These are phyloP conservation scores for Zasmidium citrigriseum DNA, from an alignment of 2,329 filamentous ascomycete genomes.

Conservation along the genomic window DNA sequence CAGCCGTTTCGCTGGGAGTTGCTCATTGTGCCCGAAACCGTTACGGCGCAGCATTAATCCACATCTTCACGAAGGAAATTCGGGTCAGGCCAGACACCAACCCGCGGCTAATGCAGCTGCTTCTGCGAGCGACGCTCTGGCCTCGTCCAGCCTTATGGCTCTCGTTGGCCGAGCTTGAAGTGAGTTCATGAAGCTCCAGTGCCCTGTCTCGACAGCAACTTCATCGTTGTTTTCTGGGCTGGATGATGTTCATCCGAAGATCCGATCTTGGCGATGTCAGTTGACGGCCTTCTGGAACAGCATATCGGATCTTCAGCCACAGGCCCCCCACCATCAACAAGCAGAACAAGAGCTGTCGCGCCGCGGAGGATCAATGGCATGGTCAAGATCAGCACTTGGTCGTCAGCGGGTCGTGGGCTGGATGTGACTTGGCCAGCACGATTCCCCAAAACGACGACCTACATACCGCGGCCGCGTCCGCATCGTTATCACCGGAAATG, in stretches of 20 bases:
- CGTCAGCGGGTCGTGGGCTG: not conserved
- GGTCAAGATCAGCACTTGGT: not conserved
- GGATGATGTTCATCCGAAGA: not conserved
- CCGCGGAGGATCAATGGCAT: too few relatives aligned
- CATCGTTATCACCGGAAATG: too few relatives aligned
- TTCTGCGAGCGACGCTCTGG: not conserved
- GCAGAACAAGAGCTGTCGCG: too few relatives aligned
- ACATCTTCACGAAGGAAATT: not conserved
- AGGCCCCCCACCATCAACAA: too few relatives aligned
- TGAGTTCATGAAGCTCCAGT: not conserved
- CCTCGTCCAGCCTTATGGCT: not conserved
- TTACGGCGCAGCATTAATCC: not conserved
- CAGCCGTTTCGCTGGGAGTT: not conserved
- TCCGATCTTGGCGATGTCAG: not conserved
- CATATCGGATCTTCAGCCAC: too few relatives aligned
- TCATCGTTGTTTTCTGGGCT: too few relatives aligned
- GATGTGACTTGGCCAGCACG: not conserved
- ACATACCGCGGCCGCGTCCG: too few relatives aligned
- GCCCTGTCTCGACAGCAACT: too few relatives aligned
- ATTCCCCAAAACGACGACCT: too few relatives aligned
- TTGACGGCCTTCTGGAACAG: too few relatives aligned
- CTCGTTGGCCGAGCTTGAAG: not conserved
- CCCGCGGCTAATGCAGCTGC: not conserved
- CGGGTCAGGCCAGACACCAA: not conserved
- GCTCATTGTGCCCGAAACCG: not conserved